A percentile compares a stretch with the other conserved stretches of the same genome.
Evolutionary conservation across 106 monocot species (phyloP).

Genomic region (Phalaenopsis equestris): DNA sequence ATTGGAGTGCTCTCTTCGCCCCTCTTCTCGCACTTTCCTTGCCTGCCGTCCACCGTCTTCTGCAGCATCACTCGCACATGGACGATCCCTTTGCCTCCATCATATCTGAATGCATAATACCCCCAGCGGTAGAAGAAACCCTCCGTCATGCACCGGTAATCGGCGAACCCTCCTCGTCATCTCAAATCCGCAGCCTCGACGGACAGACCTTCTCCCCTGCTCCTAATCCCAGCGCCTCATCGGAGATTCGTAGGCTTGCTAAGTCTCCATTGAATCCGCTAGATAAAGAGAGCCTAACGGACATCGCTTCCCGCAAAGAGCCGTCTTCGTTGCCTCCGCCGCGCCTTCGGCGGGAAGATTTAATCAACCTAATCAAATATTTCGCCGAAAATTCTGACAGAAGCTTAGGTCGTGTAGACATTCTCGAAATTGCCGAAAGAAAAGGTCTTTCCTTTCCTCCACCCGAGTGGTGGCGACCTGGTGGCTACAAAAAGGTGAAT

Average conservation of each 20-base stretch:
- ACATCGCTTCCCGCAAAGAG: neutral
- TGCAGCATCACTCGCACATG: neutral
- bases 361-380: neutral
- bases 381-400: neutral
- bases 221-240: neutral
- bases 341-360: neutral
- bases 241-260: neutral
- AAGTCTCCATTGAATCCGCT: neutral
- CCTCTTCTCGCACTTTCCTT: too few species aligned
- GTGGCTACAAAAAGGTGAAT: constrained; percentile 1
- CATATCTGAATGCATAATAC: neutral
- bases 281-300: neutral
- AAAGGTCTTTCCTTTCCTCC: neutral
- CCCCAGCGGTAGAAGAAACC: neutral
- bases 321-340: neutral
- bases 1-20: too few species aligned
- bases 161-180: neutral
- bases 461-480: constrained; percentile 1
- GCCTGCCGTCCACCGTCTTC: neutral
- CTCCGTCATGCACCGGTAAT: neutral
- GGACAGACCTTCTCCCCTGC: neutral
- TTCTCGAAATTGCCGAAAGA: constrained; percentile 1
- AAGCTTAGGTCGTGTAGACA: neutral
- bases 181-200: neutral
- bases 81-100: neutral